Evolutionary conservation across 176 grass and related monocot genomes (phyloP).

Genomic region (Dendrocalamus sinicus): DNA sequence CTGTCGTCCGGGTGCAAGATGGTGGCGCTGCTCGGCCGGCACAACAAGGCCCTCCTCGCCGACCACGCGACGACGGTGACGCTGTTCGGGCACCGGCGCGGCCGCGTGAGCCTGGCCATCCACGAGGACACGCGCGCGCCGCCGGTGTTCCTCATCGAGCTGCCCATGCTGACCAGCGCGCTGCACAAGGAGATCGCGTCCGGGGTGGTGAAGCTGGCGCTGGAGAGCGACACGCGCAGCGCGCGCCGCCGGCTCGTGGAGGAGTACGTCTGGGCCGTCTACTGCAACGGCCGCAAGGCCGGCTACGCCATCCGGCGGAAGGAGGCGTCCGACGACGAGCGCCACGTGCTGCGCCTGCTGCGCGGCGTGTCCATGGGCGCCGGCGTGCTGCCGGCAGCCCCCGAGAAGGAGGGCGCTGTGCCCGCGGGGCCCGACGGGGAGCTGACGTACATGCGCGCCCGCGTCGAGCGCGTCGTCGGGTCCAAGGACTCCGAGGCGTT

Average conservation of each 20-base stretch:
- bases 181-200: constrained; percentile 88
- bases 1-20: constrained; percentile 87
- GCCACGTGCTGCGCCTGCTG: constrained; percentile 79
- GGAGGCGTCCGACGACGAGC: constrained; percentile 79
- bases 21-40: constrained; percentile 68
- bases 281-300: constrained; percentile 93
- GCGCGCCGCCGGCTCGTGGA: constrained; percentile 69
- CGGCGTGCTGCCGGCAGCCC: constrained; percentile 75
- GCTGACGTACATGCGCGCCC: constrained; percentile 85
- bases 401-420: constrained; percentile 55
- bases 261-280: constrained; percentile 96
- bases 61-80: constrained; percentile 85
- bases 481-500: constrained; percentile 97
- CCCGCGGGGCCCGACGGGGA: constrained; percentile 70
- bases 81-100: constrained; percentile 81
- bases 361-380: constrained; percentile 95
- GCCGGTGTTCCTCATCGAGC: constrained; percentile 89
- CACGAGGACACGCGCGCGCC: constrained; percentile 87
- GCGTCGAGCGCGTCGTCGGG: constrained; percentile 88
- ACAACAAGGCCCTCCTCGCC: constrained; percentile 53
- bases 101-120: constrained; percentile 81
- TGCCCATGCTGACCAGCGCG: constrained; percentile 68
- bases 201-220: constrained; percentile 79
- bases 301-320: constrained; percentile 90
- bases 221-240: constrained; percentile 93